phyloP scores from a whole-genome alignment of 352 stramenopile species.

The Globisporangium spiculum region DNA sequence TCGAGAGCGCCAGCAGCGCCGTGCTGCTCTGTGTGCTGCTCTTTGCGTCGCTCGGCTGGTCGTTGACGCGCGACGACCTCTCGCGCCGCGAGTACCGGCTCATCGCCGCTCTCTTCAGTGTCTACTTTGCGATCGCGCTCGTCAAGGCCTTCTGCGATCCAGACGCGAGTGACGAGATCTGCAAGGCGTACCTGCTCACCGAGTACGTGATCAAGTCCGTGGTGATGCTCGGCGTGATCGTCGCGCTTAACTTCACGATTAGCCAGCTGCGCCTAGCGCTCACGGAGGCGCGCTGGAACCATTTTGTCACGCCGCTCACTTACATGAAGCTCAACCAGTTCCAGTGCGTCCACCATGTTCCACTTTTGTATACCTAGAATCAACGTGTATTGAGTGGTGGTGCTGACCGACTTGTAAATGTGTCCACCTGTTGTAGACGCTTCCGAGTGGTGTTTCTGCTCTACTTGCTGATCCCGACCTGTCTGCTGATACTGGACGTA shows the following conservation, averaged over 20 bases:
- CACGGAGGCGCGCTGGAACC: conserved; percentile 56
- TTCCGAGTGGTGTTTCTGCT: conserved; percentile 57
- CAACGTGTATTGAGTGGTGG: background rate
- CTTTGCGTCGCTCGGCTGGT: conserved; percentile 60
- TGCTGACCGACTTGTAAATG: background rate
- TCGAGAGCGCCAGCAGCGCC: conserved; percentile 37
- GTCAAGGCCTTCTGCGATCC: conserved; percentile 45
- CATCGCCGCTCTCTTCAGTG: conserved; percentile 29
- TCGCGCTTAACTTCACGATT: conserved; percentile 70
- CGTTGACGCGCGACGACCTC: conserved; percentile 47
- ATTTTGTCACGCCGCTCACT: conserved; percentile 48
- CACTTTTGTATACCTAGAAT: no score
- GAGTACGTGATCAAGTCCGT: conserved; percentile 68
- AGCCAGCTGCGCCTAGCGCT: conserved; percentile 43
- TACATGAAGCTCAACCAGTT: conserved; percentile 79
- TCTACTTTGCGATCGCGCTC: conserved; percentile 40
- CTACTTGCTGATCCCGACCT: conserved; percentile 57
- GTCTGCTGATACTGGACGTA: conserved; percentile 56
- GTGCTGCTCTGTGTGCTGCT: conserved; percentile 46
- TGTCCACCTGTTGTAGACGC: conserved; percentile 21
- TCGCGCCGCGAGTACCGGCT: conserved; percentile 37
- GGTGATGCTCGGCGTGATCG: conserved; percentile 61
- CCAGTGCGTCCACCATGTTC: conserved; percentile 26
- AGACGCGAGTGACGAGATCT: conserved; percentile 42
- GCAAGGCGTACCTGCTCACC: conserved; percentile 56